Evolutionary conservation across 2,329 filamentous ascomycete species (phyloP).

Genomic region (Cordyceps militaris): DNA sequence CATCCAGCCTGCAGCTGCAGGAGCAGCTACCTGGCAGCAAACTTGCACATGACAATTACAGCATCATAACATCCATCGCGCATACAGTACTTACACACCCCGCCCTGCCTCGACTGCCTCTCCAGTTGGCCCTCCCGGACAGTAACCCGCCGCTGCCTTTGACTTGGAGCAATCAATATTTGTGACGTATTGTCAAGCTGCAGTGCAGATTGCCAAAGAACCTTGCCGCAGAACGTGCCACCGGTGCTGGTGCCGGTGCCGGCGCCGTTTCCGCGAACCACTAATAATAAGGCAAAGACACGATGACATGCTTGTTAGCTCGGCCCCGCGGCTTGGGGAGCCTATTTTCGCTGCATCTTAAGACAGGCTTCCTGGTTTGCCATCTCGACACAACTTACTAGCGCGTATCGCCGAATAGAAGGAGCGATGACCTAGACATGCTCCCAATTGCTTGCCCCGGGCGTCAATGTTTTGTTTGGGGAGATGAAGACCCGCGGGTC

Average conservation of each 20-base stretch:
- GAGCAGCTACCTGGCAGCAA: not conserved
- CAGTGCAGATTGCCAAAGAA: not conserved
- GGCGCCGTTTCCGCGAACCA: not conserved
- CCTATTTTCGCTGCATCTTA: not conserved
- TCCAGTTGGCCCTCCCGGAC: not conserved
- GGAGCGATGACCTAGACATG: too few relatives aligned
- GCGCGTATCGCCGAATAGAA: too few relatives aligned
- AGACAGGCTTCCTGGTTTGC: not conserved
- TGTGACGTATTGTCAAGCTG: not conserved
- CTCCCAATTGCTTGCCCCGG: too few relatives aligned
- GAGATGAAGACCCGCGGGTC: constrained; percentile 5
- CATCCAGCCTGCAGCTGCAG: not conserved
- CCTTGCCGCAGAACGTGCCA: not conserved
- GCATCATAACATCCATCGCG: constrained; percentile 1
- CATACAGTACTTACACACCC: not conserved
- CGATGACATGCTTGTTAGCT: not conserved
- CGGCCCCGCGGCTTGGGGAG: not conserved
- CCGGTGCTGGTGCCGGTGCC: too few relatives aligned
- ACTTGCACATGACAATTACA: not conserved
- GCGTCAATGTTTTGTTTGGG: not conserved
- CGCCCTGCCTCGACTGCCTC: not conserved
- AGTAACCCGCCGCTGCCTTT: not conserved
- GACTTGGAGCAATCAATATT: not conserved
- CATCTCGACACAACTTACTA: too few relatives aligned
- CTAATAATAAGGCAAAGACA: not conserved